Conservation (phyloP, 306 rosid species). For the Malus sylvestris region DNA sequence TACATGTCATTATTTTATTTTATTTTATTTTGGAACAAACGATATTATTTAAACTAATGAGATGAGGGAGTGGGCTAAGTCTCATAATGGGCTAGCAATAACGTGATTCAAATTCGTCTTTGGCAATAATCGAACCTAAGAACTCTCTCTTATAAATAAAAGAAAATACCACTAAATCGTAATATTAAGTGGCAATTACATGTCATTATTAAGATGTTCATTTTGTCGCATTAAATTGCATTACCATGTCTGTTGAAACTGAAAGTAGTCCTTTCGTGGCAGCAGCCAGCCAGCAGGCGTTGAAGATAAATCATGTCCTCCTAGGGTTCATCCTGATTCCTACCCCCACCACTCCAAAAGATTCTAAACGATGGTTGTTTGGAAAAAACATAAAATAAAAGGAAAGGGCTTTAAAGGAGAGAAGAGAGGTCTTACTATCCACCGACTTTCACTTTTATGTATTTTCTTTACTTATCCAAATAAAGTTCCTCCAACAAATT, state of each 20-base stretch:
- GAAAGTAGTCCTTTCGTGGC: background rate
- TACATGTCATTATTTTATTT: background rate
- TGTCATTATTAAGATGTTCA: background rate
- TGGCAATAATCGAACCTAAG: too few species aligned
- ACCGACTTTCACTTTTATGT: slow-evolving; percentile 16
- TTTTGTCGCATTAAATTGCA: background rate
- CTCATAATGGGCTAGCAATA: accelerated
- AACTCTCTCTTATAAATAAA: too few species aligned
- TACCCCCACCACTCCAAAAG: slow-evolving; percentile 20
- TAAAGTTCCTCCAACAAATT: slow-evolving; percentile 12
- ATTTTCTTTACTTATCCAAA: slow-evolving; percentile 22
- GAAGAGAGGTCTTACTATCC: background rate
- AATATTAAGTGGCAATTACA: too few species aligned
- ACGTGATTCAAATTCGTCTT: too few species aligned
- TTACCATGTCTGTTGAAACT: background rate
- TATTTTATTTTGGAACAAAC: too few species aligned
- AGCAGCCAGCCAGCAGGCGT: slow-evolving; percentile 5
- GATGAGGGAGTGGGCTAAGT: accelerated
- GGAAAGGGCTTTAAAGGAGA: slow-evolving; percentile 14
- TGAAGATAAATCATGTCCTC: slow-evolving; percentile 13
- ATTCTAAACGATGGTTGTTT: slow-evolving; percentile 15
- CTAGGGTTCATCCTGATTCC: slow-evolving; percentile 11
- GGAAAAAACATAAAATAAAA: background rate
- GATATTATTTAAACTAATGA: too few species aligned
- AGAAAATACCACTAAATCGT: accelerated